Evolutionary conservation across 1,139 yeast genomes (phyloP).

Genomic region (Taiozyma onychis): DNA sequence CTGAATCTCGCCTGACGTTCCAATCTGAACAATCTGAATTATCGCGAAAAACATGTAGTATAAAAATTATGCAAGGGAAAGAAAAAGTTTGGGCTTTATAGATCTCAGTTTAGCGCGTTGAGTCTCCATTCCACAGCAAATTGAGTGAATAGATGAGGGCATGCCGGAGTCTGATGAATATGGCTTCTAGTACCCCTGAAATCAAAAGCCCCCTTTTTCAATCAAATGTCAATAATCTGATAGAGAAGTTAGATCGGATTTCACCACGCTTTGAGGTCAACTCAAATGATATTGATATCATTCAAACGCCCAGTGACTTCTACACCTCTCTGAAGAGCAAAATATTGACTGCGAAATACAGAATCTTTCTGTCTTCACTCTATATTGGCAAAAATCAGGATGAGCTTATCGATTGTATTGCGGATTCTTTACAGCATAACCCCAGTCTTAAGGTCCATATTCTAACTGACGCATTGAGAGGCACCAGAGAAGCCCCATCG

Average conservation of each 20-base stretch:
- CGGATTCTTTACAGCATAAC: conserved; percentile 52
- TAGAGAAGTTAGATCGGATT: conserved; percentile 55
- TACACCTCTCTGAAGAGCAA: conserved; percentile 55
- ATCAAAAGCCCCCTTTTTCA: conserved; percentile 29
- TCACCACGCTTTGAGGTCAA: conserved; percentile 65
- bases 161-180: not conserved
- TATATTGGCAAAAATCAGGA: conserved; percentile 81
- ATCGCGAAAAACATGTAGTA: too few species aligned
- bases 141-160: not conserved
- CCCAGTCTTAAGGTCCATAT: conserved; percentile 63
- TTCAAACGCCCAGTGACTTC: conserved; percentile 64
- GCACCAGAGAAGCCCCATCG: conserved; percentile 87
- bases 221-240: conserved; percentile 43
- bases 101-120: not conserved
- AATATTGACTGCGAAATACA: conserved; percentile 45
- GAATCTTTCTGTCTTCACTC: conserved; percentile 78
- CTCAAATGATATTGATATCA: conserved; percentile 55
- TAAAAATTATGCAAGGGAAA: not conserved
- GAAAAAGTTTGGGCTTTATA: not conserved
- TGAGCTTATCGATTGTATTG: conserved; percentile 61
- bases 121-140: not conserved
- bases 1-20: too few species aligned
- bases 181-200: not conserved
- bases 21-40: too few species aligned
- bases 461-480: conserved; percentile 82